Percentiles rank a stretch among this genome's conserved stretches.
These are phyloP conservation scores for Solanum chiquidenum DNA, from an alignment of 257 asterid species.

Conservation along the genomic window DNA sequence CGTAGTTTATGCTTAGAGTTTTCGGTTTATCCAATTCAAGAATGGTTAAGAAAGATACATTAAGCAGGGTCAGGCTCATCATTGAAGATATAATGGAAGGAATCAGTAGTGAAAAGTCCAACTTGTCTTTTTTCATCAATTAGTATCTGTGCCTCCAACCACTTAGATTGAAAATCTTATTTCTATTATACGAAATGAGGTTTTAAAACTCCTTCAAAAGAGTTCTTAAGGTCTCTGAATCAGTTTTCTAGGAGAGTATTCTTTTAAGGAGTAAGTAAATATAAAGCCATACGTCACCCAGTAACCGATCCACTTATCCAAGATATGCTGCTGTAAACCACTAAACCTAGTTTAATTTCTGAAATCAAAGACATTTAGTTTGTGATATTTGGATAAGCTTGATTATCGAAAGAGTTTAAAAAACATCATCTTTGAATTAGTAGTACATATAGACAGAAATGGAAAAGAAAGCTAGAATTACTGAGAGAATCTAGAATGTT, in stretches of 20 bases:
- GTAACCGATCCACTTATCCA: background rate
- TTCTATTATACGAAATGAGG: background rate
- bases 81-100: background rate
- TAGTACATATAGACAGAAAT: background rate
- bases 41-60: background rate
- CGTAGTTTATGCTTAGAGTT: background rate
- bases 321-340: background rate
- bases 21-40: background rate
- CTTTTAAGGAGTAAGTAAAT: background rate
- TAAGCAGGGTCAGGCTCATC: background rate
- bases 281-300: background rate
- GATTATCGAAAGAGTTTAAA: background rate
- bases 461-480: background rate
- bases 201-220: background rate
- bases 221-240: background rate
- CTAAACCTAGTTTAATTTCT: background rate
- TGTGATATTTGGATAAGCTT: background rate
- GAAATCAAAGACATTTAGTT: background rate
- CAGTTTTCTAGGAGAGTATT: background rate
- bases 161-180: background rate
- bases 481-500: background rate
- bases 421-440: background rate
- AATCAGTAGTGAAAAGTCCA: background rate
- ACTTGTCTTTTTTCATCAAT: background rate
- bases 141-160: background rate